phyloP scores from a whole-genome alignment of 2,329 filamentous ascomycete species.

The Cytospora mali region DNA sequence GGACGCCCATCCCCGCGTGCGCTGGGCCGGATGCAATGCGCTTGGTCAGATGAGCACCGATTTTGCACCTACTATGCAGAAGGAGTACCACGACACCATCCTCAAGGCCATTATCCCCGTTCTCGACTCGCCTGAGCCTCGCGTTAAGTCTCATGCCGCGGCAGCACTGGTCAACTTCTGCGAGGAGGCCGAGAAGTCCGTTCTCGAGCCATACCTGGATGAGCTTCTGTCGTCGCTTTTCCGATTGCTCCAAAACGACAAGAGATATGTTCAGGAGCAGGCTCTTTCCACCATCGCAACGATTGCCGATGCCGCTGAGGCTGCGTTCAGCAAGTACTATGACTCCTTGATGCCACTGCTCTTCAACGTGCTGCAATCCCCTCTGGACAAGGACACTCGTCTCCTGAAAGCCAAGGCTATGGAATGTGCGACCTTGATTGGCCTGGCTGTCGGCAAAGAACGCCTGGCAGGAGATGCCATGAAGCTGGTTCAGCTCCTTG shows the following conservation, averaged over 20 bases:
- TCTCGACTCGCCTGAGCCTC: conserved; percentile 83
- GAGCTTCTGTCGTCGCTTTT: conserved; percentile 83
- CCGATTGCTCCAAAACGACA: conserved; percentile 83
- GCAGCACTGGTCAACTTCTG: conserved; percentile 99
- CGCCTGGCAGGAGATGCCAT: conserved; percentile 87
- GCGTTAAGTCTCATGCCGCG: conserved; percentile 94
- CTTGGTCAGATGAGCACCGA: conserved; percentile 99
- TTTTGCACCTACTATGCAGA: conserved; percentile 97
- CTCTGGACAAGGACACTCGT: conserved; percentile 91
- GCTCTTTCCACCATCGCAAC: conserved; percentile 97
- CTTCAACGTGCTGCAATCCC: conserved; percentile 83
- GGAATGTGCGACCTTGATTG: conserved; percentile 97
- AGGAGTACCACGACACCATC: conserved; percentile 86
- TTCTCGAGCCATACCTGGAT: conserved; percentile 91
- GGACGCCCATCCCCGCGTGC: conserved; percentile 89
- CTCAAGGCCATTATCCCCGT: conserved; percentile 92
- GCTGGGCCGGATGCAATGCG: conserved; percentile 97
- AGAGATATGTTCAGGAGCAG: conserved; percentile 97
- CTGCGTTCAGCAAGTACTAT: conserved; percentile 94
- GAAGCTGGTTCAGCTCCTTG: conserved; percentile 83
- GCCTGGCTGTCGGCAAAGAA: conserved; percentile 90
- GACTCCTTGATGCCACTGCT: conserved; percentile 93
- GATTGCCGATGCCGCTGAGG: conserved; percentile 96
- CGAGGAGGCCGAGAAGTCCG: conserved; percentile 92
- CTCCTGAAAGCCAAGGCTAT: conserved; percentile 94